Conservation (phyloP, 257 asterid species). For the Nicotiana noctiflora region DNA sequence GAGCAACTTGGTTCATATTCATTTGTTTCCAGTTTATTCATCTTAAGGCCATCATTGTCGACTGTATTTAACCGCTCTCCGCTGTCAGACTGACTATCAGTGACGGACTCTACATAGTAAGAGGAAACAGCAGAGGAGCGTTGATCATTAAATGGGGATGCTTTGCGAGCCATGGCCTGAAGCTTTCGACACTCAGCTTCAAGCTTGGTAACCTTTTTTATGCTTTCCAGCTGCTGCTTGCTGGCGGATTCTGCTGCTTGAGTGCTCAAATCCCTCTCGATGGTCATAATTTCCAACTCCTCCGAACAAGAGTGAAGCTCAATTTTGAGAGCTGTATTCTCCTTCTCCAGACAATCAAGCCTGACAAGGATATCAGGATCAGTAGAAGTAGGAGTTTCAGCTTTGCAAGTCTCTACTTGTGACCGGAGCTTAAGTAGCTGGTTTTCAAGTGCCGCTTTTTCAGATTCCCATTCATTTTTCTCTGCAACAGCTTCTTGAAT, state of each 20-base stretch:
- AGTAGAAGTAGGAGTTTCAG: slow-evolving; percentile 17
- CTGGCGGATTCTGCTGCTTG: slow-evolving; percentile 74
- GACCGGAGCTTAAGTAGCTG: slow-evolving; percentile 37
- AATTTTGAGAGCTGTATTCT: slow-evolving; percentile 43
- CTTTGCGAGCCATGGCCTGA: slow-evolving; percentile 36
- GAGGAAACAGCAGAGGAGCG: slow-evolving; percentile 33
- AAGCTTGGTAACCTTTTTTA: slow-evolving; percentile 49
- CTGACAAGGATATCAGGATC: slow-evolving; percentile 24
- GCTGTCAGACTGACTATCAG: slow-evolving; percentile 43
- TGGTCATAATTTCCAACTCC: slow-evolving; percentile 39
- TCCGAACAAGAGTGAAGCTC: slow-evolving; percentile 36
- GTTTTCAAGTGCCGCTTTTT: slow-evolving; percentile 39
- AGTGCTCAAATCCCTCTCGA: slow-evolving; percentile 69
- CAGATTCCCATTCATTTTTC: slow-evolving; percentile 38
- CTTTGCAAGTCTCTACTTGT: slow-evolving; percentile 22
- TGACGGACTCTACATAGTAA: slow-evolving; percentile 7
- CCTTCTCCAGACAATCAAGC: slow-evolving; percentile 41
- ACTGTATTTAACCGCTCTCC: slow-evolving; percentile 28
- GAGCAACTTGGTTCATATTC: slow-evolving; percentile 40
- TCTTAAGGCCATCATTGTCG: slow-evolving; percentile 17
- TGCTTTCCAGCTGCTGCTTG: slow-evolving; percentile 65
- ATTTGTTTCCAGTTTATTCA: slow-evolving; percentile 16
- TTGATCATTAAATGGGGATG: slow-evolving; percentile 25
- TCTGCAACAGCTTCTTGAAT: slow-evolving; percentile 30
- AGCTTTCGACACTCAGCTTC: slow-evolving; percentile 49